Evolutionary conservation across 306 rosid genomes (phyloP).

Genomic region (Castanea crenata): DNA sequence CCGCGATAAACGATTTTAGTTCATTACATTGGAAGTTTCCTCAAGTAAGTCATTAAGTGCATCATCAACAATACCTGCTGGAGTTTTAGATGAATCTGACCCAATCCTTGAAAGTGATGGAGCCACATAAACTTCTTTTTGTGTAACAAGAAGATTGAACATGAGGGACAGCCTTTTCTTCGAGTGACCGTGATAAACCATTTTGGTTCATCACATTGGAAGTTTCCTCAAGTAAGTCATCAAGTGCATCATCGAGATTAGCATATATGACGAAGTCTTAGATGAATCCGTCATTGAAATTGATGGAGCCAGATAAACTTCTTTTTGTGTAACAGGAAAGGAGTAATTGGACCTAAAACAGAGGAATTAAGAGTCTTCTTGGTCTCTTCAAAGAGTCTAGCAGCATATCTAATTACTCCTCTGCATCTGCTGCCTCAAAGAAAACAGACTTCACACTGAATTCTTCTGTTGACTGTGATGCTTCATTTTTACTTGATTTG

Average conservation of each 20-base stretch:
- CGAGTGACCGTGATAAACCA: constrained; percentile 21
- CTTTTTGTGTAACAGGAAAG: constrained; percentile 25
- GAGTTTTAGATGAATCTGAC: constrained; percentile 28
- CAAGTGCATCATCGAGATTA: constrained; percentile 72
- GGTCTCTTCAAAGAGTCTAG: constrained; percentile 50
- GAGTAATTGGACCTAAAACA: constrained; percentile 16
- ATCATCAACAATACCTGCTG: constrained; percentile 45
- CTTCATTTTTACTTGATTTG: constrained; percentile 24
- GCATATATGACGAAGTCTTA: constrained; percentile 15
- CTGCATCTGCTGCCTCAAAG: constrained; percentile 53
- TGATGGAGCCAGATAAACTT: constrained; percentile 26
- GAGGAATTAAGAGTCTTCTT: constrained; percentile 33
- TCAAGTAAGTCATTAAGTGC: constrained; percentile 68
- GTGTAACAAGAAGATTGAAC: constrained; percentile 16
- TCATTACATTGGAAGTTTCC: constrained; percentile 47
- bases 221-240: constrained; percentile 68
- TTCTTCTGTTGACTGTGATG: constrained; percentile 21
- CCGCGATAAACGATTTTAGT: constrained; percentile 18
- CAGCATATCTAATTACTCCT: constrained; percentile 71
- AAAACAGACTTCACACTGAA: constrained; percentile 9
- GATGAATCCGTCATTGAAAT: constrained; percentile 34
- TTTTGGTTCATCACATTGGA: constrained; percentile 35
- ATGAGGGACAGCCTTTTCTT: constrained; percentile 20
- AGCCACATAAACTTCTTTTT: constrained; percentile 26
- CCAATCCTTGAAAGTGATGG: constrained; percentile 32